phyloP scores from a whole-genome alignment of 306 rosid species.

The Castanospermum australe region DNA sequence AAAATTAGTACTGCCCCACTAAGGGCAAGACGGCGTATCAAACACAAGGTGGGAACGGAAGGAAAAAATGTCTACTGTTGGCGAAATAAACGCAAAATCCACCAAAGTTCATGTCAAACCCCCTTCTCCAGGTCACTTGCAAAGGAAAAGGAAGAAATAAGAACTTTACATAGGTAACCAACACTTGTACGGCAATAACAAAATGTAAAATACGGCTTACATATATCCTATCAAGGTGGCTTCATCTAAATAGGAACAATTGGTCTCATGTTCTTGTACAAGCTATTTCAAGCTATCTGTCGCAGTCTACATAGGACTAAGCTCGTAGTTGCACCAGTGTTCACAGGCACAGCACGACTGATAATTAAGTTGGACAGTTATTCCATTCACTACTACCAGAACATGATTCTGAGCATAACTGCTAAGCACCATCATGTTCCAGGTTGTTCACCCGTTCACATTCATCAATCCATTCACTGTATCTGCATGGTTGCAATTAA shows the following conservation, averaged over 20 bases:
- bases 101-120: background rate
- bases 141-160: background rate
- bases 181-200: background rate
- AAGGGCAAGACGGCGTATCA: background rate
- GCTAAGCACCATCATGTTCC: conserved; percentile 72
- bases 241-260: conserved; percentile 28
- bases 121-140: background rate
- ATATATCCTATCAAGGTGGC: background rate
- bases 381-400: conserved; percentile 2
- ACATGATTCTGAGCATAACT: background rate
- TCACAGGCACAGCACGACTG: background rate
- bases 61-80: background rate
- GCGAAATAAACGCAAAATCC: background rate
- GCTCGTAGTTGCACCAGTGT: background rate
- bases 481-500: conserved; percentile 52
- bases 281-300: background rate
- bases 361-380: conserved; percentile 12
- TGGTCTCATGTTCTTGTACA: conserved; percentile 16
- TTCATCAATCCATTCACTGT: conserved; percentile 97
- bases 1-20: background rate
- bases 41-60: background rate
- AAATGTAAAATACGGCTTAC: background rate
- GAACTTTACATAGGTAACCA: background rate
- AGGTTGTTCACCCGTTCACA: conserved; percentile 79
- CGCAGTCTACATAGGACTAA: background rate